Evolutionary conservation across 768 basidiomycete genomes (phyloP).

Genomic region (Lentinus brumalis): DNA sequence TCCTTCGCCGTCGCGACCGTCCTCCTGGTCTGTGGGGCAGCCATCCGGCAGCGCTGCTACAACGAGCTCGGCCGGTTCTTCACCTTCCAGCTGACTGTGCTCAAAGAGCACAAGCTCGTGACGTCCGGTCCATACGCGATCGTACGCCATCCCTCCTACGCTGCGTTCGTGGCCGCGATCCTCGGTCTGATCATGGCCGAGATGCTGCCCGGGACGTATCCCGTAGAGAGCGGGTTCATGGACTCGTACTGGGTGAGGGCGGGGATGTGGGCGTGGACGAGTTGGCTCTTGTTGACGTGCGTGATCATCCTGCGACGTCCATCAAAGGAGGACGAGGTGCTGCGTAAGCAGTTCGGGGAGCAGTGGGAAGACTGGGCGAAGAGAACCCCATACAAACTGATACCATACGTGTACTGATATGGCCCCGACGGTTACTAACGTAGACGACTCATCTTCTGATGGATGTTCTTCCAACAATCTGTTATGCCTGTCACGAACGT

Average conservation of each 20-base stretch:
- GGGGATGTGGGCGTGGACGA: background rate
- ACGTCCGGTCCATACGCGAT: conserved; percentile 27
- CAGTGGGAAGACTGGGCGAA: conserved; percentile 20
- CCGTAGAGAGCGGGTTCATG: conserved; percentile 2
- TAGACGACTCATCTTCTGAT: no score
- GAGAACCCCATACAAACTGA: conserved; percentile 13
- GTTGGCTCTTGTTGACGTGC: background rate
- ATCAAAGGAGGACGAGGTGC: conserved; percentile 12
- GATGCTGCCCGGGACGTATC: conserved; percentile 10
- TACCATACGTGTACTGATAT: conserved; percentile 16
- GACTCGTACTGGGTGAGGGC: background rate
- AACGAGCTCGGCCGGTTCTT: conserved; percentile 17
- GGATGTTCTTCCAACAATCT: no score
- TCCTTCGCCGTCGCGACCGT: background rate
- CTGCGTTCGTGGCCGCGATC: conserved; percentile 1
- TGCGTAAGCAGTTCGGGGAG: conserved; percentile 18
- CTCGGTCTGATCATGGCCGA: conserved; percentile 1
- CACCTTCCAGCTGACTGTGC: conserved; percentile 22
- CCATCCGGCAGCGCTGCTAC: conserved; percentile 8
- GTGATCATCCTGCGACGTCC: background rate
- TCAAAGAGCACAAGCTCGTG: conserved; percentile 21
- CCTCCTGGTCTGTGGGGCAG: conserved; percentile 1
- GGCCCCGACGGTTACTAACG: no score
- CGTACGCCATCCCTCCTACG: conserved; percentile 28
- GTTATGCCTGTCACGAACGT: no score